Evolutionary conservation across 441 rosid species (phyloP).

Genomic region (Croton laevigatus): DNA sequence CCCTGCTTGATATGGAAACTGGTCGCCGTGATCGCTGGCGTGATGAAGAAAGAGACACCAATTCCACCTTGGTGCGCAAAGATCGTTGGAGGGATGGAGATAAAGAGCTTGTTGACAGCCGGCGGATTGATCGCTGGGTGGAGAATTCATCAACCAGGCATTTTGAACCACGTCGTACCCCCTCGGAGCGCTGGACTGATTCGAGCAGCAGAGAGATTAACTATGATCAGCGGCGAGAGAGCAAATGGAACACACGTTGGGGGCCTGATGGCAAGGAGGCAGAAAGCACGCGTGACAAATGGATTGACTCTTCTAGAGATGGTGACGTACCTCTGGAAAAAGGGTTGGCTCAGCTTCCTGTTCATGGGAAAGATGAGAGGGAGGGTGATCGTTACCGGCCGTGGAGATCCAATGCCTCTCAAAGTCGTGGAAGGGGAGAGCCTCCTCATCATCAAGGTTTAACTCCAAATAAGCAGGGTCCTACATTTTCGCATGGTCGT

Average conservation of each 20-base stretch:
- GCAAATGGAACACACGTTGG: slow-evolving; percentile 99
- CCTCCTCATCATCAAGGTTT: slow-evolving; percentile 52
- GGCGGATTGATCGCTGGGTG: slow-evolving; percentile 66
- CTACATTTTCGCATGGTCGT: slow-evolving; percentile 59
- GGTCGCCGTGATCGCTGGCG: slow-evolving; percentile 93
- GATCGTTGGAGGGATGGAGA: slow-evolving; percentile 91
- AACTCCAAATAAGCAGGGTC: slow-evolving; percentile 61
- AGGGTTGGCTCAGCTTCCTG: slow-evolving; percentile 49
- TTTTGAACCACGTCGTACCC: slow-evolving; percentile 70
- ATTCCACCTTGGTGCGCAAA: slow-evolving; percentile 50
- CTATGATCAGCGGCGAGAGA: slow-evolving; percentile 85
- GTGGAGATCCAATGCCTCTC: slow-evolving; percentile 76
- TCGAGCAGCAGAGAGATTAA: slow-evolving; percentile 65
- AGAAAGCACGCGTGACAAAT: slow-evolving; percentile 56
- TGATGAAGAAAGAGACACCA: slow-evolving; percentile 95
- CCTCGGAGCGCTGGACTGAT: slow-evolving; percentile 82
- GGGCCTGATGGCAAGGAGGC: slow-evolving; percentile 82
- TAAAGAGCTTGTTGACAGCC: slow-evolving; percentile 64
- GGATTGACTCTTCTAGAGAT: slow-evolving; percentile 69
- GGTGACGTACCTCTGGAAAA: slow-evolving; percentile 58
- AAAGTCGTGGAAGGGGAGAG: slow-evolving; percentile 79
- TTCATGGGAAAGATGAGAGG: slow-evolving; percentile 58
- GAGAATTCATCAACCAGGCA: slow-evolving; percentile 63
- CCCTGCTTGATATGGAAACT: slow-evolving; percentile 76
- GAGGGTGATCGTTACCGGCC: slow-evolving; percentile 79